Base-by-base conservation (phyloP, 306 rosid species). In the Rubus idaeus region DNA sequence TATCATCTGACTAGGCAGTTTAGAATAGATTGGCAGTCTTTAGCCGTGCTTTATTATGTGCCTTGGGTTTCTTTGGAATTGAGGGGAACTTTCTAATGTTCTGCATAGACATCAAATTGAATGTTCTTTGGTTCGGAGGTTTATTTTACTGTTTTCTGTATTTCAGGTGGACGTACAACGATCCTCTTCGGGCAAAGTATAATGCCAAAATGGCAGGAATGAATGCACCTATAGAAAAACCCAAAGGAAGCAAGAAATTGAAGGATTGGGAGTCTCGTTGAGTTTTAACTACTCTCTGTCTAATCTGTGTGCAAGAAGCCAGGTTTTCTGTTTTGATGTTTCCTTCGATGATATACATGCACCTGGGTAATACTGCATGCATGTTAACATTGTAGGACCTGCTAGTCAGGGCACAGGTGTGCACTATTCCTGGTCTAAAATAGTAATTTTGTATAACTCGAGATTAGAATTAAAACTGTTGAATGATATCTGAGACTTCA, bases 141-240 rank as follows among this genome's bases (percentile, higher is more conserved):
- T 63, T 21, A 35, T 37, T 67, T 11, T 35, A 20, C 49, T 42
- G 30, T 26, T 72, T 11, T 35, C 40, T 82, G 83, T 18, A 21
- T 18, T 89, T 81, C 93, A 94, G 98, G 65, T 95, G 98, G 98
- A 95, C 97, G 13, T 92, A 92, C 88, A 95, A 92, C 30, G 98
- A 95, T 77, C 96, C 98, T 78, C 98, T 95, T 64, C 97, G 97
- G 13, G 93, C 93, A 11, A 95, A 95, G 86, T 95, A 95, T 79
- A 89, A 89, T 26, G 96, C 89, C 14, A 95, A 89, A 86, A 95
- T 95, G 98, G 98, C 97, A 7, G 98, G 97, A 64, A 83, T 95
- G 90, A 87, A 95, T 23, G 87, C 89, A 1, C 84, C 96, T 37
- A 86, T 95, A 20, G 35, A 81, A 0, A 95, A 89, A 80, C 97